Evolutionary conservation across 495 filamentous ascomycete species (phyloP).

Genomic region (Ramalina peruviana): DNA sequence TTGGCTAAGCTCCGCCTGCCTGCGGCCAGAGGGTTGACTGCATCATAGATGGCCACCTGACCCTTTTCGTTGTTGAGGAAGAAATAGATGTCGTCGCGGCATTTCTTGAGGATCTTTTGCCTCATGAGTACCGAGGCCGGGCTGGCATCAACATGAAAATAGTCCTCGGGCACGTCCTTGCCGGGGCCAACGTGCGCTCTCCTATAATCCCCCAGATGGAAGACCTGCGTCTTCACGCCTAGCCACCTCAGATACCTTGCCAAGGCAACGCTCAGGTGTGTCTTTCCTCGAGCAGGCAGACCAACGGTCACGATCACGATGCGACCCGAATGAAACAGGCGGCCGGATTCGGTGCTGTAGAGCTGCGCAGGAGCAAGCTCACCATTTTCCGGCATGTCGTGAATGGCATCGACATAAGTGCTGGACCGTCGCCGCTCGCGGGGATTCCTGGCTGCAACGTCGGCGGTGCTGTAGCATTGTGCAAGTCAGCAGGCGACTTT

Average conservation of each 20-base stretch:
- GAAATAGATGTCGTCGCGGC: slow-evolving; percentile 88
- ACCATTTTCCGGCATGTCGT: slow-evolving; percentile 73
- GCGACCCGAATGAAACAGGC: slow-evolving; percentile 90
- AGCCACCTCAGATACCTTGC: slow-evolving; percentile 94
- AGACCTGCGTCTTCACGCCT: slow-evolving; percentile 94
- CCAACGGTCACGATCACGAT: slow-evolving; percentile 97
- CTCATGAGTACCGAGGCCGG: slow-evolving; percentile 75
- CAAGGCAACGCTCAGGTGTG: slow-evolving; percentile 90
- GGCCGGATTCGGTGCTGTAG: slow-evolving; percentile 93
- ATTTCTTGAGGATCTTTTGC: slow-evolving; percentile 95
- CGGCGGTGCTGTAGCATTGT: slow-evolving; percentile 48
- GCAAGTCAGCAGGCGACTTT: neutral
- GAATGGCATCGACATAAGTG: slow-evolving; percentile 94
- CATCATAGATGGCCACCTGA: slow-evolving; percentile 97
- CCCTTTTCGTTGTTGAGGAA: slow-evolving; percentile 96
- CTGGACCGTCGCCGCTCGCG: slow-evolving; percentile 77
- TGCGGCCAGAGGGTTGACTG: slow-evolving; percentile 80
- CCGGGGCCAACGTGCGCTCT: slow-evolving; percentile 77
- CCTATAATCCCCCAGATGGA: slow-evolving; percentile 94
- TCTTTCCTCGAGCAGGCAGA: slow-evolving; percentile 91
- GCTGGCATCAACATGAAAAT: slow-evolving; percentile 90
- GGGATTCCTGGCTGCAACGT: slow-evolving; percentile 75
- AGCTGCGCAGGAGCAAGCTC: slow-evolving; percentile 90
- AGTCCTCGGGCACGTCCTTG: slow-evolving; percentile 86
- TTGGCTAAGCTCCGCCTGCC: slow-evolving; percentile 81